Percentiles rank a stretch among this genome's conserved stretches.
Conservation (phyloP, 345 rosid genomes). For the Eucalyptus pauciflora region DNA sequence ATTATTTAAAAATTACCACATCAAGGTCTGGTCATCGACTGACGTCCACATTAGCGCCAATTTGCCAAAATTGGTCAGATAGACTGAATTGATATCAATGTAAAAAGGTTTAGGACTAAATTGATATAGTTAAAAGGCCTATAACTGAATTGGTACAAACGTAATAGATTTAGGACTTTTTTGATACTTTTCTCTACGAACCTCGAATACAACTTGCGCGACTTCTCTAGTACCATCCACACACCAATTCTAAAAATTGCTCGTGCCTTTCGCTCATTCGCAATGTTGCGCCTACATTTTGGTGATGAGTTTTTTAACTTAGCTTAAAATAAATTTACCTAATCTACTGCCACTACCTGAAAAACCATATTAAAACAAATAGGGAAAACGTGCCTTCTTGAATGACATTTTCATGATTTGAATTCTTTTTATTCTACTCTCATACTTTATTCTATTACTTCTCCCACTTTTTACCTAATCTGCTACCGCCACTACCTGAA, state of each 20-base stretch:
- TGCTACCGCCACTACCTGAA: neutral
- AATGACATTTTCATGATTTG: neutral
- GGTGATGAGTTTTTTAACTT: neutral
- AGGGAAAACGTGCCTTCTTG: neutral
- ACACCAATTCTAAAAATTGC: neutral
- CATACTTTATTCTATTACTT: neutral
- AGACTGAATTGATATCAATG: fast-evolving
- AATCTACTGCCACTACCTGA: too few species aligned
- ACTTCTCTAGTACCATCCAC: neutral
- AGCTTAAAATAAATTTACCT: neutral
- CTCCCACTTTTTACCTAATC: neutral
- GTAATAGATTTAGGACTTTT: too few species aligned
- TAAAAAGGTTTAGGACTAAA: fast-evolving
- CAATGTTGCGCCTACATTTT: fast-evolving
- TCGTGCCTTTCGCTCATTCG: neutral
- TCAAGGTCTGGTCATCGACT: fast-evolving
- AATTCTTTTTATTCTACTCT: neutral
- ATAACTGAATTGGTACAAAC: fast-evolving
- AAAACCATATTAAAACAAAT: too few species aligned
- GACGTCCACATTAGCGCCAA: fast-evolving
- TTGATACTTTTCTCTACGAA: too few species aligned
- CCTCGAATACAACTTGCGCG: neutral
- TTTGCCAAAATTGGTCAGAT: fast-evolving
- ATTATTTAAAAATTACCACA: too few species aligned
- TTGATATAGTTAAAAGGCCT: fast-evolving